phyloP scores from a whole-genome alignment of 2,329 filamentous ascomycete genomes.

The Colletotrichum euphorbiae region DNA sequence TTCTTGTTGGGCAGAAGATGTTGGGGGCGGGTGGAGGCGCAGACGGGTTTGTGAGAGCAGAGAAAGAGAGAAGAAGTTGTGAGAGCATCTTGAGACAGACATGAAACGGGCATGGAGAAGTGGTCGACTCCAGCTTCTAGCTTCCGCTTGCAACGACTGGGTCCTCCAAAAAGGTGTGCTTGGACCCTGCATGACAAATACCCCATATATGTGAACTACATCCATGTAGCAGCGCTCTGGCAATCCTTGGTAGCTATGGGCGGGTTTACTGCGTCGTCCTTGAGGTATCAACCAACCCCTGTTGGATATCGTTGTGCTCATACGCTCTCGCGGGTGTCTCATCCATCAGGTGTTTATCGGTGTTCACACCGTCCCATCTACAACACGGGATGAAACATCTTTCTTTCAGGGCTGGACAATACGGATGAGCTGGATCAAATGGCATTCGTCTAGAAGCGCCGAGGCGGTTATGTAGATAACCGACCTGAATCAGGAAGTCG shows the following conservation, averaged over 20 bases:
- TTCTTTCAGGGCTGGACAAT: background rate
- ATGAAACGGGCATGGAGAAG: constrained; percentile 33
- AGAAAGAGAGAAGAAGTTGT: background rate
- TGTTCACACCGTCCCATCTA: constrained; percentile 35
- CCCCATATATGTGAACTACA: constrained; percentile 2
- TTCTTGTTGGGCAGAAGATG: too few relatives aligned
- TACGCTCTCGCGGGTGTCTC: constrained; percentile 23
- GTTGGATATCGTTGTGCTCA: constrained; percentile 6
- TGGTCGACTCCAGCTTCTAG: constrained; percentile 8
- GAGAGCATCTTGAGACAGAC: constrained; percentile 36
- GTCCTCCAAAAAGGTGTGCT: constrained; percentile 4
- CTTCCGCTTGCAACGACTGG: background rate
- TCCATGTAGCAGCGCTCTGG: background rate
- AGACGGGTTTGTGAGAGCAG: background rate
- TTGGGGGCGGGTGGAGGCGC: too few relatives aligned
- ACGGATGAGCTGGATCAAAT: constrained; percentile 16
- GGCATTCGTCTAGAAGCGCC: constrained; percentile 20
- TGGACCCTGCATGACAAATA: constrained; percentile 39
- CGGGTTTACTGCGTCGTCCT: constrained; percentile 3
- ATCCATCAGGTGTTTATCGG: constrained; percentile 35
- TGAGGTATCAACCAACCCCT: background rate
- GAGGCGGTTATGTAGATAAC: background rate
- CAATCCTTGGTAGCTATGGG: background rate
- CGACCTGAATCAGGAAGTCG: background rate
- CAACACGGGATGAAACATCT: constrained; percentile 38